These are phyloP conservation scores for Orbilia blumenaviensis DNA, from an alignment of 2,329 filamentous ascomycete species.

Conservation along the genomic window DNA sequence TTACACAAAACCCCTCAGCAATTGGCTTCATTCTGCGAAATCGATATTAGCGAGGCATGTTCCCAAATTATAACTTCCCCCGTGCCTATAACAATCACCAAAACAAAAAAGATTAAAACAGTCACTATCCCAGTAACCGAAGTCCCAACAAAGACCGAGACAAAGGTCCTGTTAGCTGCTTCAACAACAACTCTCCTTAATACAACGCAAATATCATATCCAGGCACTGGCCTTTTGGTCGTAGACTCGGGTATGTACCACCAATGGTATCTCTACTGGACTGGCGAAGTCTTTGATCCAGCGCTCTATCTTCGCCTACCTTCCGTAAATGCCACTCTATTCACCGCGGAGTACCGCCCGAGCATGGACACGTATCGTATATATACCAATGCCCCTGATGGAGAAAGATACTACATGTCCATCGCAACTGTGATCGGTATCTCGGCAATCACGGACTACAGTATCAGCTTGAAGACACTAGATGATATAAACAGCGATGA, in stretches of 20 bases:
- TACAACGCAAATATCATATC: conserved; percentile 28
- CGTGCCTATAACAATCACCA: not conserved
- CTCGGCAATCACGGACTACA: conserved; percentile 12
- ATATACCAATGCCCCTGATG: conserved; percentile 3
- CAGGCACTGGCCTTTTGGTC: conserved; percentile 7
- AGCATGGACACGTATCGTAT: conserved; percentile 14
- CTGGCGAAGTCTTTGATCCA: not conserved
- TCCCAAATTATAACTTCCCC: conserved; percentile 1
- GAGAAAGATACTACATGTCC: conserved; percentile 39
- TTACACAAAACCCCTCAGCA: not conserved
- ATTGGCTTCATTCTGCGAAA: conserved; percentile 14
- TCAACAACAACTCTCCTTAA: conserved; percentile 23
- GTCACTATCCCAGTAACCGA: not conserved
- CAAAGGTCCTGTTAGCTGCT: not conserved
- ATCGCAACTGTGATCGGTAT: conserved; percentile 14
- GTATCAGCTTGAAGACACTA: conserved; percentile 9
- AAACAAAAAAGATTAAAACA: not conserved
- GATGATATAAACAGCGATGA: conserved; percentile 48
- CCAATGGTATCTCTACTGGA: conserved; percentile 36
- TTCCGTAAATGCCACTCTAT: not conserved
- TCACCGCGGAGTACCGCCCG: conserved; percentile 29
- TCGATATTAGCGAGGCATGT: conserved; percentile 30
- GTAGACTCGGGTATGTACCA: conserved; percentile 25
- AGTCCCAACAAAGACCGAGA: conserved; percentile 4
- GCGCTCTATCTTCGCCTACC: conserved; percentile 12